A percentile compares a stretch with the other conserved stretches of the same genome.
Evolutionary conservation across 2,329 filamentous ascomycete species (phyloP).

Genomic region (Pseudogymnoascus sp.): DNA sequence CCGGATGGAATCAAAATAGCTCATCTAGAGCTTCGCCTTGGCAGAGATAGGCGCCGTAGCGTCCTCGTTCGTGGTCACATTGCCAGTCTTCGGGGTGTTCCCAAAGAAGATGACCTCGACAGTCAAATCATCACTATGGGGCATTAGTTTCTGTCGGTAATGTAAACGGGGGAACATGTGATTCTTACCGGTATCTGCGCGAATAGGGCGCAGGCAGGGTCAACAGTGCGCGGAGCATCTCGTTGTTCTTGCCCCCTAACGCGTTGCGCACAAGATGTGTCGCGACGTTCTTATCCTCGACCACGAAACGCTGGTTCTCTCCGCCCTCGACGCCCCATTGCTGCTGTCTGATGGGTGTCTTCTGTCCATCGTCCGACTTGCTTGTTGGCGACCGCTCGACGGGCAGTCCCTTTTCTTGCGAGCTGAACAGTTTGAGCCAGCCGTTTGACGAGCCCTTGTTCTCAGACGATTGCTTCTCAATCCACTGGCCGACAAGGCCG

Average conservation of each 20-base stretch:
- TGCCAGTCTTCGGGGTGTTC: conserved; percentile 65
- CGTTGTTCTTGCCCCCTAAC: conserved; percentile 82
- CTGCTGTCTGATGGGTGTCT: conserved; percentile 75
- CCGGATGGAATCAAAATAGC: background rate
- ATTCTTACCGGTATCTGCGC: conserved; percentile 70
- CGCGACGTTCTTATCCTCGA: conserved; percentile 91
- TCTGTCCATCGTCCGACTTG: conserved; percentile 57
- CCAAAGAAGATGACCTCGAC: conserved; percentile 99
- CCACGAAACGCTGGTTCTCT: conserved; percentile 74
- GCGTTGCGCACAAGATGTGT: conserved; percentile 95
- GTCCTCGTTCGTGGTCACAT: conserved; percentile 76
- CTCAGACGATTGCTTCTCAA: conserved; percentile 60
- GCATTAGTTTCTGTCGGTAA: conserved; percentile 12
- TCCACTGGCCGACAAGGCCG: conserved; percentile 91
- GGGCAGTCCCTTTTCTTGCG: conserved; percentile 52
- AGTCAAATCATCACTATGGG: conserved; percentile 75
- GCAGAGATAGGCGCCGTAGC: conserved; percentile 51
- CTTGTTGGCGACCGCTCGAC: conserved; percentile 56
- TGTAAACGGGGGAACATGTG: background rate
- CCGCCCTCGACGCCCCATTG: conserved; percentile 81
- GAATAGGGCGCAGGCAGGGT: conserved; percentile 89
- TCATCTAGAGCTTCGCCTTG: conserved; percentile 23
- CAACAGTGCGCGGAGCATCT: conserved; percentile 86
- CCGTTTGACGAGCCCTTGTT: conserved; percentile 37
- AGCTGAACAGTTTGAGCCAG: conserved; percentile 59